These are phyloP conservation scores for Hordeum pubiflorum DNA, from an alignment of 202 grass and related monocot genomes.

Conservation along the genomic window DNA sequence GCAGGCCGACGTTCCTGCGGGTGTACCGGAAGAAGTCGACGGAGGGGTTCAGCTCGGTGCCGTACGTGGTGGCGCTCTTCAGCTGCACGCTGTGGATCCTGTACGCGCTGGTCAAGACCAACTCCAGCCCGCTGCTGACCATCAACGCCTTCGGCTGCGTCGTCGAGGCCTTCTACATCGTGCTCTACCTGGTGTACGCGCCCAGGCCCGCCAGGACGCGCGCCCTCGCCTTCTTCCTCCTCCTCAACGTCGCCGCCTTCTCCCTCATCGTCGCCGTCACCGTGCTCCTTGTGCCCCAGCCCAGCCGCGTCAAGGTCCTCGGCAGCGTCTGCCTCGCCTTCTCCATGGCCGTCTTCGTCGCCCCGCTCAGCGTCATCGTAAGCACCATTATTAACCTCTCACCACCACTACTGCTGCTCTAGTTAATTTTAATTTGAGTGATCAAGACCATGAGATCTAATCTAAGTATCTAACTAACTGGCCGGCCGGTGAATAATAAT, in stretches of 20 bases:
- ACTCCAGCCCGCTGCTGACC: slow-evolving; percentile 63
- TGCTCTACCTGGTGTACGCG: slow-evolving; percentile 63
- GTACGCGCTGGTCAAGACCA: slow-evolving; percentile 66
- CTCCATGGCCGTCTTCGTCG: slow-evolving; percentile 82
- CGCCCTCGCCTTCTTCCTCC: slow-evolving; percentile 41
- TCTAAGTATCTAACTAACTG: neutral
- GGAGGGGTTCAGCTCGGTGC: slow-evolving; percentile 71
- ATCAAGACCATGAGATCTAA: neutral
- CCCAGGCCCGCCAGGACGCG: slow-evolving; percentile 32
- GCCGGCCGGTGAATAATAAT: neutral
- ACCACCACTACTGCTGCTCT: neutral
- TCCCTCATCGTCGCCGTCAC: slow-evolving; percentile 45
- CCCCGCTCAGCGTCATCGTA: slow-evolving; percentile 92
- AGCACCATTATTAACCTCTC: neutral
- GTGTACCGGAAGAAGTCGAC: slow-evolving; percentile 71
- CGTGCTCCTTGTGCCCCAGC: slow-evolving; percentile 30
- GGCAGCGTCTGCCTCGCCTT: slow-evolving; percentile 79
- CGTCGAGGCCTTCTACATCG: slow-evolving; percentile 62
- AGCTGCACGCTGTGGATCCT: slow-evolving; percentile 85
- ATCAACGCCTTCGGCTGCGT: slow-evolving; percentile 75
- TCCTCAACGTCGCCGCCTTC: slow-evolving; percentile 65
- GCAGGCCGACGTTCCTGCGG: slow-evolving; percentile 62
- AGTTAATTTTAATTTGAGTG: neutral
- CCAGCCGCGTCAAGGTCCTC: slow-evolving; percentile 55
- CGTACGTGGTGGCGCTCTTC: slow-evolving; percentile 83